Percentiles rank a stretch among this genome's conserved stretches.
These are phyloP conservation scores for Phoma sp. DNA, from an alignment of 2,329 filamentous ascomycete species.

Conservation along the genomic window DNA sequence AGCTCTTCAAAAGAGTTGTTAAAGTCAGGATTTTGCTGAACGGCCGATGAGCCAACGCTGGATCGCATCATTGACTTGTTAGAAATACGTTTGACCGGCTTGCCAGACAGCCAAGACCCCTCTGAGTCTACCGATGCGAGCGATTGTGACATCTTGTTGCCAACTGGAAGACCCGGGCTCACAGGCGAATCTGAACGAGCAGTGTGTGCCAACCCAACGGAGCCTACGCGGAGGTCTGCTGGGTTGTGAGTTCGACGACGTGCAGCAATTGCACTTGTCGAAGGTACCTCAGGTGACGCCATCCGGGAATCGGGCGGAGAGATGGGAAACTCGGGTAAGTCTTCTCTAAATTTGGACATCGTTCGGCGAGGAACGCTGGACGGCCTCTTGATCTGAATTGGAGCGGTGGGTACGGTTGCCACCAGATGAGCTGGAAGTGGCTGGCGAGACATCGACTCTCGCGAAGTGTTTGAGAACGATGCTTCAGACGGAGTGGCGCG, in stretches of 20 bases:
- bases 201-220: constrained; percentile 30
- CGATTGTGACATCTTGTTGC: constrained; percentile 72
- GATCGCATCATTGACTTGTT: constrained; percentile 55
- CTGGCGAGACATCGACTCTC: constrained; percentile 79
- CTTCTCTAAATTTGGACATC: constrained; percentile 90
- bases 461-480: constrained; percentile 84
- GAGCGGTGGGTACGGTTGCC: constrained; percentile 47
- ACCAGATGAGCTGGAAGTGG: constrained; percentile 59
- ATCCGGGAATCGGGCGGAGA: constrained; percentile 86
- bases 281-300: constrained; percentile 75
- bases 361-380: constrained; percentile 75
- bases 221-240: constrained; percentile 42
- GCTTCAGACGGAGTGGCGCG: constrained; percentile 69
- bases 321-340: constrained; percentile 83
- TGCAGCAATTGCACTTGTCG: constrained; percentile 50
- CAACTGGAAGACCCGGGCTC: constrained; percentile 39
- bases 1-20: constrained; percentile 71
- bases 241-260: constrained; percentile 49
- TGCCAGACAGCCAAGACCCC: constrained; percentile 92
- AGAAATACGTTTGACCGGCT: constrained; percentile 60
- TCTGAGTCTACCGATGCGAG: constrained; percentile 95
- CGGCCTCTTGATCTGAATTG: constrained; percentile 53
- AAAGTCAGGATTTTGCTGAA: constrained; percentile 60
- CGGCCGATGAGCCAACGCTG: constrained; percentile 54
- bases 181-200: constrained; percentile 54